These are phyloP conservation scores for Fagopyrum tataricum DNA, from an alignment of 148 eudicot species.

Conservation along the genomic window DNA sequence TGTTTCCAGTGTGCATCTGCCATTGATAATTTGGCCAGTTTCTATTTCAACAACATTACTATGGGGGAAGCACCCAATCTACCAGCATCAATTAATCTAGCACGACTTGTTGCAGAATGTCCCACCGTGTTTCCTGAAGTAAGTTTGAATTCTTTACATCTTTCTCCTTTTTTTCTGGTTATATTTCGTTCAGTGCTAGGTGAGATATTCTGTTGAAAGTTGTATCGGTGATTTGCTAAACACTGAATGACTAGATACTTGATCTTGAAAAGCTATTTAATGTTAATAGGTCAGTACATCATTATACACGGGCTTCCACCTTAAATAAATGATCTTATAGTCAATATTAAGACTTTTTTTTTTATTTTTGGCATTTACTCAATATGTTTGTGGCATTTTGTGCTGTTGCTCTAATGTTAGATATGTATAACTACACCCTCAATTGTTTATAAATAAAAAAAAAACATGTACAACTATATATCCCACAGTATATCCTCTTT, in stretches of 20 bases:
- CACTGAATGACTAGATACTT: neutral
- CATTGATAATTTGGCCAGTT: constrained; percentile 85
- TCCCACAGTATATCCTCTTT: neutral
- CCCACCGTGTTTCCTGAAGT: constrained; percentile 85
- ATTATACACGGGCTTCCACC: neutral
- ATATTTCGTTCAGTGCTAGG: neutral
- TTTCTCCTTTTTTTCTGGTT: neutral
- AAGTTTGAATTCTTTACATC: constrained; percentile 24
- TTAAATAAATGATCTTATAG: neutral
- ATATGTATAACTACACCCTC: neutral
- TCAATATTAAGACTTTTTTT: too few relatives aligned
- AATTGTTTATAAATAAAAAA: too few relatives aligned
- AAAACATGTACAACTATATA: neutral
- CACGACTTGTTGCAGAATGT: constrained; percentile 77
- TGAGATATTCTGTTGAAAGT: neutral
- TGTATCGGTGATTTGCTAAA: neutral
- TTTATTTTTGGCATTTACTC: neutral
- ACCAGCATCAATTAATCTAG: constrained; percentile 75
- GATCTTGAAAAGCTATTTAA: neutral
- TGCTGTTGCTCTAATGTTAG: neutral
- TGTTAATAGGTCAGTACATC: neutral
- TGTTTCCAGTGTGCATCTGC: constrained; percentile 80
- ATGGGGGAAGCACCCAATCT: constrained; percentile 78
- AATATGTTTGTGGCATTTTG: neutral
- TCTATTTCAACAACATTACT: constrained; percentile 85